A percentile compares a stretch with the other conserved stretches of the same genome.
These are phyloP conservation scores for Trichocladium uniseriatum DNA, from an alignment of 495 filamentous ascomycete genomes.

Conservation along the genomic window DNA sequence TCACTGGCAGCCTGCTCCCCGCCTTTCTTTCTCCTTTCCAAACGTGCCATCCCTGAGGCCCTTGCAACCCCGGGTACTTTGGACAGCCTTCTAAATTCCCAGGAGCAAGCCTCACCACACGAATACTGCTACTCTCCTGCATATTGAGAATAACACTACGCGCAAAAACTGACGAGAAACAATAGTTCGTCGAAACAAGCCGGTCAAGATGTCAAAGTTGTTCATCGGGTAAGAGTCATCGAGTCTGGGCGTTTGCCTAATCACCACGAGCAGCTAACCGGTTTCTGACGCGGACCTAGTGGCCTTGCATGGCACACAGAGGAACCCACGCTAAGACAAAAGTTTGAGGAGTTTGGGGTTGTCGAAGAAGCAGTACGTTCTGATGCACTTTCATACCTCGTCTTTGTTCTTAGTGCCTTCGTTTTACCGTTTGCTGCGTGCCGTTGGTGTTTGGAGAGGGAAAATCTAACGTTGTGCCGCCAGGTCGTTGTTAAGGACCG, in stretches of 20 bases:
- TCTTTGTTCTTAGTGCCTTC: not conserved
- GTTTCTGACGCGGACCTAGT: constrained; percentile 36
- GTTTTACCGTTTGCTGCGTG: not conserved
- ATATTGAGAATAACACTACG: no score
- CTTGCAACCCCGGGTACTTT: no score
- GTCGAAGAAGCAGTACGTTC: constrained; percentile 90
- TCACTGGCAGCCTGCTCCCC: not conserved
- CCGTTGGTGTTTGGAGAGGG: not conserved
- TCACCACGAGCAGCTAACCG: not conserved
- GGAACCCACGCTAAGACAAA: constrained; percentile 66
- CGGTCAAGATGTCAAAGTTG: constrained; percentile 67
- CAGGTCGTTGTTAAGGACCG: constrained; percentile 97
- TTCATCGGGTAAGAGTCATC: constrained; percentile 70
- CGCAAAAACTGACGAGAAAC: not conserved
- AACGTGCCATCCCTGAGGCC: not conserved
- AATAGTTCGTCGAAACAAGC: not conserved
- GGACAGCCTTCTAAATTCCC: no score
- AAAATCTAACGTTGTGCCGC: constrained; percentile 15
- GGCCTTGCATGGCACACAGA: constrained; percentile 98
- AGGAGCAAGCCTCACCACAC: no score
- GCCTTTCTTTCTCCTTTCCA: not conserved
- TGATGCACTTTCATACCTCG: constrained; percentile 13
- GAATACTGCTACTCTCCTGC: no score
- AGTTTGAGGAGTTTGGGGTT: constrained; percentile 80
- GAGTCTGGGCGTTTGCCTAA: not conserved